These are phyloP conservation scores for Metschnikowia continentalis DNA, from an alignment of 805 yeast species.

Conservation along the genomic window DNA sequence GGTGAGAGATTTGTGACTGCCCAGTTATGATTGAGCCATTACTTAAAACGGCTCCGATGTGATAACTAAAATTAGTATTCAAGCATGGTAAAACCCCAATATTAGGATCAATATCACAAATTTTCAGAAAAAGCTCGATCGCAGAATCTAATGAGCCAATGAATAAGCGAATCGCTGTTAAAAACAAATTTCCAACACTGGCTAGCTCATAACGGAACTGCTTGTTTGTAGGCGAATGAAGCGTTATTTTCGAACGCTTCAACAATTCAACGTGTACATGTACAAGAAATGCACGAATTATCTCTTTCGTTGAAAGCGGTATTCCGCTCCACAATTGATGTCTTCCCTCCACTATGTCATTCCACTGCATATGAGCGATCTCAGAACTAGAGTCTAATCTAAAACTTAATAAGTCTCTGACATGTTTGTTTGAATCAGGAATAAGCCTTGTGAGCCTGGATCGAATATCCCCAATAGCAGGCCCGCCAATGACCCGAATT, in stretches of 20 bases:
- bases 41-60: slow-evolving; percentile 69
- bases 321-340: slow-evolving; percentile 65
- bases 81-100: slow-evolving; percentile 72
- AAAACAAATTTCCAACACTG: slow-evolving; percentile 76
- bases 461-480: slow-evolving; percentile 90
- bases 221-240: slow-evolving; percentile 27
- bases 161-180: slow-evolving; percentile 77
- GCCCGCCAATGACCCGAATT: slow-evolving; percentile 83
- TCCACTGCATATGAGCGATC: slow-evolving; percentile 72
- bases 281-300: slow-evolving; percentile 70
- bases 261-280: slow-evolving; percentile 75
- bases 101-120: slow-evolving; percentile 53
- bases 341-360: slow-evolving; percentile 68
- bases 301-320: slow-evolving; percentile 59
- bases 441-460: slow-evolving; percentile 75
- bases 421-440: slow-evolving; percentile 42
- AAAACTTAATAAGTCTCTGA: slow-evolving; percentile 37
- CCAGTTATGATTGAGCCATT: slow-evolving; percentile 80
- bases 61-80: slow-evolving; percentile 80
- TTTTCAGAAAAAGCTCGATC: slow-evolving; percentile 65
- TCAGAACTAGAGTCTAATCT: slow-evolving; percentile 47
- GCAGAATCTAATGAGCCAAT: slow-evolving; percentile 84
- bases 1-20: slow-evolving; percentile 92
- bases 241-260: slow-evolving; percentile 51
- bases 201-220: slow-evolving; percentile 75